Evolutionary conservation across 176 grass and related monocot species (phyloP).

Genomic region (Alopecurus myosuroides): DNA sequence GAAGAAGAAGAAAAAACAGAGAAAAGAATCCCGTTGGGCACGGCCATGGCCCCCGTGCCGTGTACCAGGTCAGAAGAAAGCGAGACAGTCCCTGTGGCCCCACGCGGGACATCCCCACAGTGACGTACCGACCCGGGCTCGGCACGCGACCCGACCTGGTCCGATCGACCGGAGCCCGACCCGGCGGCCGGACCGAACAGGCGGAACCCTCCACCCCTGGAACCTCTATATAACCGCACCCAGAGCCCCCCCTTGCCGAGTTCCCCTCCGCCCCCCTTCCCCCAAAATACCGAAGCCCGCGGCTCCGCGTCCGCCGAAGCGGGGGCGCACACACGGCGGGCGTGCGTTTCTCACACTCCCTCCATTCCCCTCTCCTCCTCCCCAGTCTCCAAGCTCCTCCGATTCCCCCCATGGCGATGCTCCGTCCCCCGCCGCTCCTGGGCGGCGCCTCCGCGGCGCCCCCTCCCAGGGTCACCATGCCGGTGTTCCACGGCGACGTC

Average conservation of each 20-base stretch:
- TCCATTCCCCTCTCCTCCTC: background rate
- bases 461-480: conserved; percentile 38
- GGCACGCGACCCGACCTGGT: background rate
- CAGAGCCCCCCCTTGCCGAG: background rate
- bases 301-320: conserved; percentile 31
- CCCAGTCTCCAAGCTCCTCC: background rate
- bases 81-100: background rate
- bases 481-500: conserved; percentile 74
- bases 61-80: background rate
- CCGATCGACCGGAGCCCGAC: conserved; percentile 13
- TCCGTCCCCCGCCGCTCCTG: conserved; percentile 16
- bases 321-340: conserved; percentile 14
- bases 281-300: conserved; percentile 32
- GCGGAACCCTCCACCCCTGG: conserved; percentile 26
- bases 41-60: background rate
- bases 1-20: background rate
- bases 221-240: conserved; percentile 35
- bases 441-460: background rate
- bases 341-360: conserved; percentile 14
- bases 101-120: background rate
- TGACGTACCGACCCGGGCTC: background rate
- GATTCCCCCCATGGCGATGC: conserved; percentile 39
- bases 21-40: background rate
- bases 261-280: background rate
- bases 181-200: conserved; percentile 24